Evolutionary conservation across 495 filamentous ascomycete species (phyloP).

Genomic region (Rusavskia elegans): DNA sequence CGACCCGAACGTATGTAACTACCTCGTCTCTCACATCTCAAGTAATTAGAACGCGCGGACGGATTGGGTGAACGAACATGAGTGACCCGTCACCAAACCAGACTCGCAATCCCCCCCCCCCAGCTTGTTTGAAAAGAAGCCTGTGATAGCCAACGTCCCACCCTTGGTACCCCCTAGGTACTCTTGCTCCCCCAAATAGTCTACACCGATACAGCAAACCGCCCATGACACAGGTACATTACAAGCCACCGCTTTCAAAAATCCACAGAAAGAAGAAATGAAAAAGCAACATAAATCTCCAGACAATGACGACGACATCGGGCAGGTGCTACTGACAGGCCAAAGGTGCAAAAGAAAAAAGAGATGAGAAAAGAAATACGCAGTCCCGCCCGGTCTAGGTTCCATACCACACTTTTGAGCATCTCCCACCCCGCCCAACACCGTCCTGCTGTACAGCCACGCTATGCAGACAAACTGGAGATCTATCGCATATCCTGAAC

Average conservation of each 20-base stretch:
- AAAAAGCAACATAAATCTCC: not conserved
- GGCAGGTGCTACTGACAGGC: not conserved
- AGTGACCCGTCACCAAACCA: not conserved
- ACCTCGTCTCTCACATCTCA: too few relatives aligned
- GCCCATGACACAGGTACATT: not conserved
- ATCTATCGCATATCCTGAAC: not conserved
- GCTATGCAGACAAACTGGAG: not conserved
- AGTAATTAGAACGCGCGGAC: too few relatives aligned
- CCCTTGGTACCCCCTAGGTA: not conserved
- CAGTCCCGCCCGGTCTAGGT: not conserved
- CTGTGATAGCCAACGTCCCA: not conserved
- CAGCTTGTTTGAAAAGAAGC: not conserved
- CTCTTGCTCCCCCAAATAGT: not conserved
- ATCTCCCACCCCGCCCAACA: not conserved
- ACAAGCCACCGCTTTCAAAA: not conserved
- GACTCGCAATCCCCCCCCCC: not conserved
- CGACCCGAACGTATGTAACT: too few relatives aligned
- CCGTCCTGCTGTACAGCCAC: not conserved
- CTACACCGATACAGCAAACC: not conserved
- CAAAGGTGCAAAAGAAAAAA: not conserved
- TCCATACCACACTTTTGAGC: not conserved
- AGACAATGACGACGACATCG: not conserved
- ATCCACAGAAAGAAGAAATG: not conserved
- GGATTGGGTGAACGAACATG: too few relatives aligned
- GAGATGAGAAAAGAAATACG: not conserved